Base-by-base conservation (phyloP, 352 stramenopile species). In the Phytophthora agathidicida region DNA sequence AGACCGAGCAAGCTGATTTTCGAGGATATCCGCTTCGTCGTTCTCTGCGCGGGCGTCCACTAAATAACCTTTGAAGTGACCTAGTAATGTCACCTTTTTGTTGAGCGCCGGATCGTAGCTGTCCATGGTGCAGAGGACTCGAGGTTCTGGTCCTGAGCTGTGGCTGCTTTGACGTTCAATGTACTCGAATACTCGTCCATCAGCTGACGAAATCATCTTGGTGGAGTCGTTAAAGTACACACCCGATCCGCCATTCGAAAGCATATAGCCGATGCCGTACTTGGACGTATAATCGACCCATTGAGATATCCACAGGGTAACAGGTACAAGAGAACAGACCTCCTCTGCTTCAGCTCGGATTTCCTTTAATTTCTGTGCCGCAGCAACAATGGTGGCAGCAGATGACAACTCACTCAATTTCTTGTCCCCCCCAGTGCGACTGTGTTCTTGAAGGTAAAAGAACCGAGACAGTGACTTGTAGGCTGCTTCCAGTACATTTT, bases 161-260 rank as follows among this genome's bases (percentile, higher is more conserved):
- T 82, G 53, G 26, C 73, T 75, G 27, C 75, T 70, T 10, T 73
- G 83, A 10, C 97, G 84, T 61, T 99, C 96, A 53, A 99, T 88
- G 75, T 99, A 99, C 60, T 98, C 81, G 55, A 99, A 98, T 3
- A 68, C 65, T 17, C 87, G 81, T 2, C 84, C 84, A 42, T 96
- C 69, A 2, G 91, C 51, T n/a, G 94, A 91, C 7, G 97, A 74
- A 37, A 99, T 89, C 26, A 98, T 96, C 69, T 99, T 99, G 10
- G 96, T 99, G 13, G 96, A 98, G 73, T 99, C 97, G 67, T 99
- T 99, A 59, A 99, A 99, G 69, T 99, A 99, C 7, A 99, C 97
- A 43, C 97, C 93, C 0, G 90, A 86, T 26, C 72, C 93, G 37
- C 96, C 96, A 78, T 98, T 97, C 44, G 94, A 98, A 8, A 99